These are phyloP conservation scores for Podaxis pistillaris DNA, from an alignment of 768 basidiomycete genomes.

Conservation along the genomic window DNA sequence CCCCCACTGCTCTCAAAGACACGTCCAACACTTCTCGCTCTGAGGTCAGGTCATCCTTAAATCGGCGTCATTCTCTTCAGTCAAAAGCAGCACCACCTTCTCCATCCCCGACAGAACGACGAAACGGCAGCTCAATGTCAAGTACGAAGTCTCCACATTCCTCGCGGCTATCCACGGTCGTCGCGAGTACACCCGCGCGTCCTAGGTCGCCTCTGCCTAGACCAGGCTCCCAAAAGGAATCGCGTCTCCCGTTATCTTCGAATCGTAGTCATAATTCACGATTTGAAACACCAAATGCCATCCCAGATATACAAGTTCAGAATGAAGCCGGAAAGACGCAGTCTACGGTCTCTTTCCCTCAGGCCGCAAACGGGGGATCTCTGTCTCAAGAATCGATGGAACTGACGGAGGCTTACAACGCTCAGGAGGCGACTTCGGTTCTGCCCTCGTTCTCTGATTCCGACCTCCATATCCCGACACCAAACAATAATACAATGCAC, in stretches of 20 bases:
- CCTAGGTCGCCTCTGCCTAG: slow-evolving; percentile 1
- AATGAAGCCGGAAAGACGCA: neutral
- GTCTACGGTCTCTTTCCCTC: slow-evolving; percentile 1
- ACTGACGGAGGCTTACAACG: slow-evolving; percentile 12
- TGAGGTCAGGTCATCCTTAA: neutral
- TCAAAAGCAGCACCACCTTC: slow-evolving; percentile 7
- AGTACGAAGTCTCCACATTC: neutral
- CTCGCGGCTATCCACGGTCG: neutral
- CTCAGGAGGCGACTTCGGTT: neutral
- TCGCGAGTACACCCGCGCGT: neutral
- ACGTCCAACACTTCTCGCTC: neutral
- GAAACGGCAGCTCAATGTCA: neutral
- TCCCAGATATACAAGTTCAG: neutral
- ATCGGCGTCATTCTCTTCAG: neutral
- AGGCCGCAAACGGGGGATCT: neutral
- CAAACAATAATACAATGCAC: slow-evolving; percentile 9
- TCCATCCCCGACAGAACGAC: slow-evolving; percentile 12
- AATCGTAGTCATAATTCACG: neutral
- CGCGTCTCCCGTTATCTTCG: slow-evolving; percentile 1
- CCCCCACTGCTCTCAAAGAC: neutral
- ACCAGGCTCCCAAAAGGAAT: neutral
- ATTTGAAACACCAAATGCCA: neutral
- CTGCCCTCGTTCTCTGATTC: slow-evolving; percentile 9
- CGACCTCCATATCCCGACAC: neutral
- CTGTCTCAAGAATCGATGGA: slow-evolving; percentile 12